Evolutionary conservation across 768 basidiomycete genomes (phyloP), one percentile per base, ranked within the genome.

Genomic region (Hysterangium stoloniferum): DNA sequence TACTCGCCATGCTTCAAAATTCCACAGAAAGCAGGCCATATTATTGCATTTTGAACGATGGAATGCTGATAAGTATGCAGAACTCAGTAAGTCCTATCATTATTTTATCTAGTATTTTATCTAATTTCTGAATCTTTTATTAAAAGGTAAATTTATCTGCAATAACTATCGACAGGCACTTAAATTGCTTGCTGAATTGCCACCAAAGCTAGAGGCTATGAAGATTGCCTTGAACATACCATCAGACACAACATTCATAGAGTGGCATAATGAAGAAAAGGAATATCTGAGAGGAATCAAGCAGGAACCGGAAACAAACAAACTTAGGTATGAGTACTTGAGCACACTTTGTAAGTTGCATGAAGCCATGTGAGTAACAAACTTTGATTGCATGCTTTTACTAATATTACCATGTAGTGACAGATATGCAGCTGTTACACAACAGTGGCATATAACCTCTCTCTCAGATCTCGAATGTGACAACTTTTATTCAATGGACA

Each of bases 11-110:
- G 53, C 62, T 2, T 45, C 57, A 1, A 13, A 27, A 3, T 66
- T 63, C 35, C 65, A 65, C 51, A 58, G 58, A 1, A 61, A 58
- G 17, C 62, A 63, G 33, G 56, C 52, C 0, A 61, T 65, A n/a
- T 57, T 62, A 15, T 31, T 47, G 25, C 54, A 59, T 31, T 58
- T 59, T 12, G 17, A 4, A 0, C 54, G 50, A n/a, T 64, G 61
- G 59, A 54, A 55, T 34, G 40, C 31, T 1, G 52, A 59, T n/a
- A 60, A 62, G 17, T 58, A 64, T 37, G 51, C 46, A 0, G 54
- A 52, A 4, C 44, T 59, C 1, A 62, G 64, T 64, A 53, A 17
- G 34, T 37, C 40, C 35, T 36, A 12, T 41, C 11, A 11, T 9
- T 13, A 6, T 51, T n/a, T n/a, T n/a, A n/a, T n/a, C n/a, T n/a